A percentile compares a stretch with the other conserved stretches of the same genome.
Evolutionary conservation across 2,329 filamentous ascomycete species (phyloP).

Genomic region (Hymenotorrendiella dingleyae): DNA sequence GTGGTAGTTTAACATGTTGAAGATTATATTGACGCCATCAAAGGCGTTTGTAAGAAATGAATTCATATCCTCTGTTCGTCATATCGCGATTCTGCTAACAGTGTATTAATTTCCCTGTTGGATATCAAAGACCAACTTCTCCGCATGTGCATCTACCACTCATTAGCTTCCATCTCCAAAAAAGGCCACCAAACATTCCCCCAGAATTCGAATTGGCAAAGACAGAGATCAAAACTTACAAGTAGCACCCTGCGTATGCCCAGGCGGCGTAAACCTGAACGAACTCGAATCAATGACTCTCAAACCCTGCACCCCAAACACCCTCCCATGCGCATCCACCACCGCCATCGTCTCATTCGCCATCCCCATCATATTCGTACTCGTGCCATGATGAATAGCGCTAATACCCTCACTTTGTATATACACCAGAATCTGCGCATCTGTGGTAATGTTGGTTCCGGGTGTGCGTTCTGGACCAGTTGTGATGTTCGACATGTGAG

Average conservation of each 20-base stretch:
- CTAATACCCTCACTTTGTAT: neutral
- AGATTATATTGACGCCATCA: too few relatives aligned
- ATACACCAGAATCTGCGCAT: conserved; percentile 7
- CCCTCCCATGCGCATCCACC: neutral
- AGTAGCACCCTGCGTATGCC: neutral
- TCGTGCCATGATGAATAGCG: neutral
- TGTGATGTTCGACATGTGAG: conserved; percentile 1
- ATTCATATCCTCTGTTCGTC: too few relatives aligned
- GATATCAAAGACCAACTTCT: neutral
- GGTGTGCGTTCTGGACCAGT: conserved; percentile 1
- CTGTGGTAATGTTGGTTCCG: neutral
- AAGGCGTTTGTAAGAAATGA: too few relatives aligned
- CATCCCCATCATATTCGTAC: conserved; percentile 29
- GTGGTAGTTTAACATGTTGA: too few relatives aligned
- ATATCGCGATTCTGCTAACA: too few relatives aligned
- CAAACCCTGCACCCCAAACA: neutral
- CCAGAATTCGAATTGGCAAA: too few relatives aligned
- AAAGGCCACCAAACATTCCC: too few relatives aligned
- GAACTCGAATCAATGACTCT: neutral
- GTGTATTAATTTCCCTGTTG: neutral
- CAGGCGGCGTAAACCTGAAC: neutral
- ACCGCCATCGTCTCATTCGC: neutral
- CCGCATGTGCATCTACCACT: neutral
- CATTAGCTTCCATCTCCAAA: neutral
- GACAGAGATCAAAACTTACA: neutral